Evolutionary conservation across 805 yeast species (phyloP), one percentile per base, ranked within the genome.

Genomic region (Pichia exigua): DNA sequence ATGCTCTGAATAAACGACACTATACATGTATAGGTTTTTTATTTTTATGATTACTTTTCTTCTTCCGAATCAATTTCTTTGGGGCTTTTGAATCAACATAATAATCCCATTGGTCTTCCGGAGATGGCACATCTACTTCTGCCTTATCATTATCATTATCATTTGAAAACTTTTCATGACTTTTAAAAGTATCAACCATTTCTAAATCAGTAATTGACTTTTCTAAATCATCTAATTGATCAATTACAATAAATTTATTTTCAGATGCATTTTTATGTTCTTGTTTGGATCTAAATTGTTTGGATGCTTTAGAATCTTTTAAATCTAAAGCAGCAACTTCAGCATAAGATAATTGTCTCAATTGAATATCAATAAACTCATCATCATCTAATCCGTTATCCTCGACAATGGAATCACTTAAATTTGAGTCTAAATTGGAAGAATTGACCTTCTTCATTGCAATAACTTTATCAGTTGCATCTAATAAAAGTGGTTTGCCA

Each of bases 271-370:
- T 35, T 1, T 28, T 32, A 20, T 22, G 2, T 6, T 28, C 18
- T 3, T 26, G 12, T 11, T 32, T 17, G 1, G 38, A 40, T 30
- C n/a, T 32, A 30, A 4, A 4, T n/a, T 20, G 27, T 22, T 43
- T 24, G 6, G 6, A 13, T 24, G n/a, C 15, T 63, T 50, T 17
- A 22, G 24, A 9, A 24, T 10, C 24, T 22, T 7, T 20, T 10
- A 20, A 24, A 24, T 42, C 15, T 48, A 71, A 59, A 1, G 73
- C 63, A 13, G 79, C 79, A 24, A 73, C 80, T 64, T 78, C 83
- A 13, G 81, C 81, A 59, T 78, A 78, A 10, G 81, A 74, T 59
- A 77, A 62, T 50, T 73, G 69, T 49, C 79, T 73, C 42, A 76
- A 61, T 46, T 71, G 71, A 49, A 78, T 73, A 48, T 70, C 72